Percentiles rank a stretch among this genome's conserved stretches.
These are phyloP conservation scores for Corallochytrium limacisporum DNA, from an alignment of 78 protist species.

Conservation along the genomic window DNA sequence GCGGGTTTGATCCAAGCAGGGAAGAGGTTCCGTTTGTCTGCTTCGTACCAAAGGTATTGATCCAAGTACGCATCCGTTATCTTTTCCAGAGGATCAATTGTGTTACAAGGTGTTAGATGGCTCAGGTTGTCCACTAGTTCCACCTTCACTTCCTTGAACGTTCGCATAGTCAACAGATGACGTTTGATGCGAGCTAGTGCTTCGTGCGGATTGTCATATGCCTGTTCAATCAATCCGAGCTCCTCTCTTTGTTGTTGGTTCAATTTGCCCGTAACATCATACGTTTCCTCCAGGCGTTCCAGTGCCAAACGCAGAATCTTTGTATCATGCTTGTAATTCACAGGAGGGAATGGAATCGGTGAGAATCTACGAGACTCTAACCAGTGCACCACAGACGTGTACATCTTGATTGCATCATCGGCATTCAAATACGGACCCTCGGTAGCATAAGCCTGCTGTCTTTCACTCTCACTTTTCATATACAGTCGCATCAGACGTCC, in stretches of 20 bases:
- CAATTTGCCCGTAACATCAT: conserved; percentile 79
- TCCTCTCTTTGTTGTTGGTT: conserved; percentile 97
- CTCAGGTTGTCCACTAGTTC: conserved; percentile 95
- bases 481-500: conserved; percentile 98
- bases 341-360: conserved; percentile 98
- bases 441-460: conserved; percentile 94
- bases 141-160: conserved; percentile 92
- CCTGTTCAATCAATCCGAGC: conserved; percentile 95
- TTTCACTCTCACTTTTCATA: conserved; percentile 81
- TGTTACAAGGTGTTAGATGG: conserved; percentile 91
- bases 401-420: conserved; percentile 97
- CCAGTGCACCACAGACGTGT: conserved; percentile 95
- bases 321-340: conserved; percentile 97
- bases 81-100: conserved; percentile 99
- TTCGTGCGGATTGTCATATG: conserved; percentile 99
- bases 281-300: conserved; percentile 91
- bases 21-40: conserved; percentile 93
- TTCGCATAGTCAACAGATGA: conserved; percentile 89
- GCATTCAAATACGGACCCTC: conserved; percentile 97
- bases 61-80: conserved; percentile 99
- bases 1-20: conserved; percentile 99
- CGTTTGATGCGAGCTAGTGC: conserved; percentile 93
- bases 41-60: conserved; percentile 98
- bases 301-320: conserved; percentile 95
- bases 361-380: conserved; percentile 81